A percentile compares a stretch with the other conserved stretches of the same genome.
Conservation (phyloP, 306 rosid species). For the Fragaria nilgerrensis region DNA sequence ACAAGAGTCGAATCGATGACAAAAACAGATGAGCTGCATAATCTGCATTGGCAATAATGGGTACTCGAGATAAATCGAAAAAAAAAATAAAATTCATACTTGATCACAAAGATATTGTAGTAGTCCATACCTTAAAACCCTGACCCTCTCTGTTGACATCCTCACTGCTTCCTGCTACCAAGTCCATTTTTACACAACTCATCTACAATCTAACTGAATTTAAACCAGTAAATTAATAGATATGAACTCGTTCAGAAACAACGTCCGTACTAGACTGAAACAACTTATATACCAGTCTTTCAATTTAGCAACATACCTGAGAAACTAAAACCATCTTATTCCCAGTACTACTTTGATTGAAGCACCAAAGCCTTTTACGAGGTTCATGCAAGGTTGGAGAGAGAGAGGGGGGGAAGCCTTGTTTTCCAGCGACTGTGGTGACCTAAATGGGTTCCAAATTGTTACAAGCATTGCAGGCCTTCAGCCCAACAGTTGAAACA, state of each 20-base stretch:
- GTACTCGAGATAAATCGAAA: no score
- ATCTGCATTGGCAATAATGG: no score
- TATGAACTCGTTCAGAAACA: neutral
- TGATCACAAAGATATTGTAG: neutral
- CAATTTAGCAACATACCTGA: no score
- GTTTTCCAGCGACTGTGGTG: neutral
- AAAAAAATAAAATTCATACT: neutral
- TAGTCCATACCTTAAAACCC: neutral
- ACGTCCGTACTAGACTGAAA: neutral
- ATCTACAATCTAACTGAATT: neutral
- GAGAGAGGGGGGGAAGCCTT: neutral
- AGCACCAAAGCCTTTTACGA: neutral
- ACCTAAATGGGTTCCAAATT: neutral
- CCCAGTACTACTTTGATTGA: neutral
- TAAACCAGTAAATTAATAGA: neutral
- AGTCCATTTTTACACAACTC: neutral
- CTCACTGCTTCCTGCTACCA: neutral
- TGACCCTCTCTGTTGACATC: neutral
- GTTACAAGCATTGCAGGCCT: neutral
- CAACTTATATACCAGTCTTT: neutral
- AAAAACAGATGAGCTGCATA: no score
- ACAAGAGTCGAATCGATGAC: neutral
- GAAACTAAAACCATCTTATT: neutral
- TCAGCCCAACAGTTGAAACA: neutral
- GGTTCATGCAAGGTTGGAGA: no score